Evolutionary conservation across 345 rosid species (phyloP), one percentile per base, ranked within the genome.

Genomic region (Corchorus capsularis): DNA sequence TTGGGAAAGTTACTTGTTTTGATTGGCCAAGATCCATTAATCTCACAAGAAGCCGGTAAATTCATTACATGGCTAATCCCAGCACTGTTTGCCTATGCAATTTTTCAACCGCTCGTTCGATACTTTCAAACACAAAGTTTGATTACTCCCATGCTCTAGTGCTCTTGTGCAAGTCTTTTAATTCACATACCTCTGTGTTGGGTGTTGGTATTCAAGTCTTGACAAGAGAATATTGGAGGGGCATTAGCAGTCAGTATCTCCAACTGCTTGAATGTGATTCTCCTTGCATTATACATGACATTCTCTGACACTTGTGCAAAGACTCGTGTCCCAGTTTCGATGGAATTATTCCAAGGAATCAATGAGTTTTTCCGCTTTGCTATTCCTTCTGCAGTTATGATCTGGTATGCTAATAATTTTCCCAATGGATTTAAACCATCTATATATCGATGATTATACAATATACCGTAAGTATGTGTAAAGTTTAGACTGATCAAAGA

Each of bases 131-230:
- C 77, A 47, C 88, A 85, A 10, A 85, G 84, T 71, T 72, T 85
- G 74, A 76, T 82, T 46, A 70, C 62, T 17, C 88, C 88, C 12
- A 72, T 85, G 81, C 41, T 82, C n/a, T 34, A 80, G 16, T 80
- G 82, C 75, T 78, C 85, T 56, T 75, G 71, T 64, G 68, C 60
- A 2, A 64, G 82, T 35, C 67, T 85, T 52, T 74, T 62, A 35
- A 9, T 85, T 15, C 84, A 85, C 15, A 60, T 80, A 41, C 88
- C 88, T 57, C 80, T 85, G 35, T 85, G 82, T 49, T 85, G 88
- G 88, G 77, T 65, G 19, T 55, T 85, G 54, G 82, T 80, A n/a
- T 82, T 75, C 82, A 78, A 76, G 76, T 71, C 82, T 8, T 70
- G 73, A 47, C 80, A 82, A 3, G 46, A 57, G 7, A 80, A 76